Base-by-base conservation (phyloP, 352 stramenopile genomes). In the Phytophthora pluvialis region DNA sequence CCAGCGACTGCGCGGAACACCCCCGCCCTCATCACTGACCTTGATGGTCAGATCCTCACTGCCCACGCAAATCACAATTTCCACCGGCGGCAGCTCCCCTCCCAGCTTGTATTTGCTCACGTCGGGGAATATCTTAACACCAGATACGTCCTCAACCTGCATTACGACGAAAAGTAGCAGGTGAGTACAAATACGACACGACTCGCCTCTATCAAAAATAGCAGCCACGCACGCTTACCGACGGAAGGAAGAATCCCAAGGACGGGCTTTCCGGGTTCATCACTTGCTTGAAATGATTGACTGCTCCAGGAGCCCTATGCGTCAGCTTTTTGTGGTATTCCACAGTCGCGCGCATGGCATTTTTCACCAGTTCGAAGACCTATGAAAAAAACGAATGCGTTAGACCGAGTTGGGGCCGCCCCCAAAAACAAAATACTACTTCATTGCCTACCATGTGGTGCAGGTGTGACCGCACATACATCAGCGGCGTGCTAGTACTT, bases 331-430 rank as follows among this genome's bases (percentile, higher is more conserved):
- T 87, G 64, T 99, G 95, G 69, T 91, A 86, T 74, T 99, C 97
- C 26, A 98, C 86, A 2, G 97, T 99, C 6, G 98, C 97, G 44
- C 97, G 86, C 97, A 99, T 99, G 31, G 89, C 90, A 74, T 99
- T 99, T 78, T 99, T 99, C 31, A 99, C 76, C 4, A 99, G 73
- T 78, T 99, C 98, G 56, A 99, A 97, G 53, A 99, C 55, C 67
- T 74, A 42, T 4, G 44, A 48, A 25, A 50, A 43, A 26, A 28
- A 33, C 25, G 18, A 36, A 13, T 39, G 21, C 4, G 31, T 60
- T 28, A 53, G n/a, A 54, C 32, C 31, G 10, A 26, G 28, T 60
- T 26, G 9, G 10, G 26, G 31, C 31, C 31, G 1, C 31, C 31
- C 31, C 31, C 28, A 4, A 35, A 12, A 35, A 15, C 12, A 44